Base-by-base conservation (phyloP, 164 flowering plant species). In the Aristolochia californica region DNA sequence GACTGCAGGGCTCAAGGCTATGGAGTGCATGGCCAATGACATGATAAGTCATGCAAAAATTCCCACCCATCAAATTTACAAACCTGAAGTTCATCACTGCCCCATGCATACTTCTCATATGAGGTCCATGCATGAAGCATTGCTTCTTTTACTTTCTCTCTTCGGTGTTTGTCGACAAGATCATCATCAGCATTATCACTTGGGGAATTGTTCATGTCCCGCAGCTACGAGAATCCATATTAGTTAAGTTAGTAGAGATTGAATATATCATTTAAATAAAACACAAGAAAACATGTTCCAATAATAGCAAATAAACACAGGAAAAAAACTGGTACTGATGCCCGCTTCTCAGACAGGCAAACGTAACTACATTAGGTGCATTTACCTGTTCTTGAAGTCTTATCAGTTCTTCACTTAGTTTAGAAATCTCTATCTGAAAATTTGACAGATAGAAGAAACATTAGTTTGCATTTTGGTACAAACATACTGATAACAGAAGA, bases 21-120 rank as follows among this genome's bases (percentile, higher is more conserved):
- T 34, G 0, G 7, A 7, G 40, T 34, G 40, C 40, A 34, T 34
- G 40, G 40, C 40, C 7, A 34, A 34, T n/a, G n/a, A n/a, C n/a
- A n/a, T n/a, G n/a, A n/a, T n/a, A 26, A 50, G 11, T 50, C 3
- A 14, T 16, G 28, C 16, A 34, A 28, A n/a, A 45, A 24, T 30
- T 23, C 17, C 5, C 23, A n/a, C 10, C 0, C 40, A 34, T 34
- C 7, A 34, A 34, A 5, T 34, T 9, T 8, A 43, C 61, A 56
- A 68, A 93, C 99, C 88, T 90, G 96, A 70, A 94, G 99, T 70
- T 94, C 99, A 80, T 94, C 99, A 70, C 80, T 80, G 50, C 99
- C 97, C 99, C 97, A 94, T 9, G 99, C 99, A 80, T 87, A 94
- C 68, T 76, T 86, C 77, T 90, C 95, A 62, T 90, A 90, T 14